Conservation (phyloP, 805 yeast genomes). For the Saccharomycopsis javanensis region DNA sequence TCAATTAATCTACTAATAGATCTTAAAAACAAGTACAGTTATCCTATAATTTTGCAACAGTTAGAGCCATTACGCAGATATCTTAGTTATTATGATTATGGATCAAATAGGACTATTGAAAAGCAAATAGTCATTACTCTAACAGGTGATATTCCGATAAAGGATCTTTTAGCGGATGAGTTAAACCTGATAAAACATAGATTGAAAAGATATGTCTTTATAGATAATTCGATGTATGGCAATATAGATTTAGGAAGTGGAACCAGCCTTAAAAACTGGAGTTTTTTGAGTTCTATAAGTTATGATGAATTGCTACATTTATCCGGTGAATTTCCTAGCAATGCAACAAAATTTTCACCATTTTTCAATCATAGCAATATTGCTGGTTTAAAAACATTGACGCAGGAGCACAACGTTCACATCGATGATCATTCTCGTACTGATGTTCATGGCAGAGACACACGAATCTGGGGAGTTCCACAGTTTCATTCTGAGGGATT, state of each 20-base stretch:
- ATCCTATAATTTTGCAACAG: constrained; percentile 34
- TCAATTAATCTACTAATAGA: constrained; percentile 42
- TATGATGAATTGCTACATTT: background rate
- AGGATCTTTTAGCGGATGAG: constrained; percentile 26
- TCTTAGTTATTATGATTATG: constrained; percentile 39
- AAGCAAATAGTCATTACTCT: constrained; percentile 55
- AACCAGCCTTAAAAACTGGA: background rate
- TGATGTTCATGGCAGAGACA: background rate
- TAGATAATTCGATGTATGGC: constrained; percentile 28
- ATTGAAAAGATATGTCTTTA: constrained; percentile 29
- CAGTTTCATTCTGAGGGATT: background rate
- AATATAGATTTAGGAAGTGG: background rate
- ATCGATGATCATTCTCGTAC: constrained; percentile 17
- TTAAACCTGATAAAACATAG: background rate
- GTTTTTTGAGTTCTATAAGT: background rate
- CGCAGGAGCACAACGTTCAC: background rate
- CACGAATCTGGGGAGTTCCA: constrained; percentile 18
- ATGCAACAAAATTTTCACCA: background rate
- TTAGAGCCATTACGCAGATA: constrained; percentile 41
- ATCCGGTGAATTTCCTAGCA: background rate
- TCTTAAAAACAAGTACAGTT: constrained; percentile 41
- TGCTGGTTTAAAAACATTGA: background rate
- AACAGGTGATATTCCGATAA: constrained; percentile 55
- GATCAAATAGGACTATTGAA: constrained; percentile 26
- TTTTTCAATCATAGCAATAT: background rate